phyloP scores from a whole-genome alignment of 306 rosid species.

The Cicer chorassanicum region DNA sequence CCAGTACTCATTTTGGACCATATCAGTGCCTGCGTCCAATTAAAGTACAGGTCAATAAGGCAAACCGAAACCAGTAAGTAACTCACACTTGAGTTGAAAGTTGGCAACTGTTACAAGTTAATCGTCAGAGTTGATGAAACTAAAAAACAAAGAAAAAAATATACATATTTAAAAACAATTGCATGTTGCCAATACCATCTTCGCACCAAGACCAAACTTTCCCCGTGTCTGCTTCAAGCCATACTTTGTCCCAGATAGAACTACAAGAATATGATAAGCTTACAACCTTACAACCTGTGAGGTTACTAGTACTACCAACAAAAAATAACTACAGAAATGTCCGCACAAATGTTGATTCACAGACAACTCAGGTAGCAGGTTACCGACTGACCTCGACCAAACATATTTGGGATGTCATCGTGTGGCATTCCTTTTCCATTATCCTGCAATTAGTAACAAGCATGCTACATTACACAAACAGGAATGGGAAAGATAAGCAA shows the following conservation, averaged over 20 bases:
- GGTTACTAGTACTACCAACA: constrained; percentile 38
- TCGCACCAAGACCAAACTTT: constrained; percentile 97
- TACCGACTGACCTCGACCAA: constrained; percentile 85
- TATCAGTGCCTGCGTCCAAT: constrained; percentile 76
- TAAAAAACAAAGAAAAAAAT: not conserved
- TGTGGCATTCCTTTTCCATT: constrained; percentile 98
- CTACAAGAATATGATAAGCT: constrained; percentile 55
- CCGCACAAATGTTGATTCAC: constrained; percentile 23
- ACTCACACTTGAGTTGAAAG: constrained; percentile 15
- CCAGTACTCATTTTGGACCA: constrained; percentile 99
- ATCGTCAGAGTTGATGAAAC: constrained; percentile 25
- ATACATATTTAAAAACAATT: constrained; percentile 21
- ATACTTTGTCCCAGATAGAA: constrained; percentile 95
- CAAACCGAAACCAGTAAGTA: constrained; percentile 2
- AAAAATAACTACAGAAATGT: constrained; percentile 14
- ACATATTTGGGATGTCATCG: constrained; percentile 98
- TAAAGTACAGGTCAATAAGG: constrained; percentile 33
- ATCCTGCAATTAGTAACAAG: constrained; percentile 62
- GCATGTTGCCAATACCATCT: constrained; percentile 72
- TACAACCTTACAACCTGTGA: constrained; percentile 40
- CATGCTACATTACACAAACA: constrained; percentile 20
- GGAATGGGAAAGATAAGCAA: constrained; percentile 33
- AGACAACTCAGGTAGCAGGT: constrained; percentile 40
- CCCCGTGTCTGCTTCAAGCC: constrained; percentile 97
- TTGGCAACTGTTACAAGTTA: constrained; percentile 28